phyloP scores from a whole-genome alignment of 2,329 filamentous ascomycete species.

The Chaetomiaceae sp. region DNA sequence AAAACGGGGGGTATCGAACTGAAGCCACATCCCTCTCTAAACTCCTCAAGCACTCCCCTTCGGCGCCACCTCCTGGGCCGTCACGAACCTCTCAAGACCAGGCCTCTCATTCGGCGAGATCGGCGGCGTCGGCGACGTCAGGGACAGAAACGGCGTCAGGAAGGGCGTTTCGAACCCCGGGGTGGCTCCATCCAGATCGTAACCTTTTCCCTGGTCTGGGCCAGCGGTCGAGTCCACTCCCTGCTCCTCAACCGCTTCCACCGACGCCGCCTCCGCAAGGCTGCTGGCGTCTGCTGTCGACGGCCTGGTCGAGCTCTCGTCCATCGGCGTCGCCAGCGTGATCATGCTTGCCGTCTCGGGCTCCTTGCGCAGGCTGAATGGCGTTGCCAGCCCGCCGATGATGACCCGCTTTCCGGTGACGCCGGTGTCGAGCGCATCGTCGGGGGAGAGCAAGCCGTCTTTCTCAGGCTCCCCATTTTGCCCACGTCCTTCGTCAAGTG shows the following conservation, averaged over 20 bases:
- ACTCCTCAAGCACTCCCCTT: slow-evolving; percentile 16
- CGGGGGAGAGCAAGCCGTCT: slow-evolving; percentile 39
- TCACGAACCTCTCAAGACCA: slow-evolving; percentile 50
- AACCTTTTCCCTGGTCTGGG: neutral
- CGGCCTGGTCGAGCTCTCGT: slow-evolving; percentile 30
- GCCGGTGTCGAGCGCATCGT: slow-evolving; percentile 43
- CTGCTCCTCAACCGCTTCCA: neutral
- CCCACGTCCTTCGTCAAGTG: too few species aligned
- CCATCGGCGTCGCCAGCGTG: slow-evolving; percentile 50
- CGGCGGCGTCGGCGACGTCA: slow-evolving; percentile 13
- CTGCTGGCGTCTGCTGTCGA: slow-evolving; percentile 29
- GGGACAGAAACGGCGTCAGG: slow-evolving; percentile 15
- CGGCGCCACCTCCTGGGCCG: slow-evolving; percentile 44
- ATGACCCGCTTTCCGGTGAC: slow-evolving; percentile 59
- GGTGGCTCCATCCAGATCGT: neutral
- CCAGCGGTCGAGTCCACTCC: neutral
- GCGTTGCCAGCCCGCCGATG: slow-evolving; percentile 64
- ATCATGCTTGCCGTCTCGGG: slow-evolving; percentile 66
- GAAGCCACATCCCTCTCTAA: neutral
- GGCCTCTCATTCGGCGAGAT: slow-evolving; percentile 31
- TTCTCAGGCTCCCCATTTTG: too few species aligned
- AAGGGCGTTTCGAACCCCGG: slow-evolving; percentile 5
- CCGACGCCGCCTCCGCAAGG: slow-evolving; percentile 1
- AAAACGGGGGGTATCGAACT: slow-evolving; percentile 15
- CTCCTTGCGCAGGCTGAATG: slow-evolving; percentile 63